phyloP scores from a whole-genome alignment of 345 rosid species.

The Rhodomyrtus tomentosa region DNA sequence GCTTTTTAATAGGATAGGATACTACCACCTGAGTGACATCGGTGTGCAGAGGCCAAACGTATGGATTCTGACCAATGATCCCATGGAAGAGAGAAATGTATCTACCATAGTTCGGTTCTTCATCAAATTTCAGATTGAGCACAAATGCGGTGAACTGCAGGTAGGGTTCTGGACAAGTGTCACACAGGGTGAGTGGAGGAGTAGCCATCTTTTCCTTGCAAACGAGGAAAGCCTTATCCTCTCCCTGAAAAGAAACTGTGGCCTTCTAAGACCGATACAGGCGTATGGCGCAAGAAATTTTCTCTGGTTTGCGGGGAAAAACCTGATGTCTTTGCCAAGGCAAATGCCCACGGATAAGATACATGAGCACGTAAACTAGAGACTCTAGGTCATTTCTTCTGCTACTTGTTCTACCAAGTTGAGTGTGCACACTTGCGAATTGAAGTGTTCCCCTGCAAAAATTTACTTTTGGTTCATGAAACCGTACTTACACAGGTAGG shows the following conservation, averaged over 20 bases:
- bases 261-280: not conserved
- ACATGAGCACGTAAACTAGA: not conserved
- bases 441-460: not conserved
- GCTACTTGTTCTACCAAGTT: slow-evolving; percentile 1
- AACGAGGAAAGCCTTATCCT: not conserved
- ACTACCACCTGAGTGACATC: not conserved
- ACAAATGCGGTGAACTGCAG: not conserved
- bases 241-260: not conserved
- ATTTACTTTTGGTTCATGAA: not conserved
- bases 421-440: slow-evolving; percentile 2
- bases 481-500: not conserved
- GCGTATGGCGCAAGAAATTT: not conserved
- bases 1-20: not conserved
- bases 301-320: not conserved
- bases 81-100: not conserved
- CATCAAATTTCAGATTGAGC: slow-evolving; percentile 1
- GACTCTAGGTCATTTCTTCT: slow-evolving; percentile 4
- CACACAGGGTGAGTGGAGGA: not conserved
- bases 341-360: not conserved
- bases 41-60: not conserved
- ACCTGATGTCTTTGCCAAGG: slow-evolving; percentile 7
- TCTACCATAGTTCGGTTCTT: not conserved
- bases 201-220: slow-evolving; percentile 6
- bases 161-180: not conserved
- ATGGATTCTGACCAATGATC: not conserved